Base-by-base conservation (phyloP, 805 yeast species). In the Metschnikowia kofuensis region DNA sequence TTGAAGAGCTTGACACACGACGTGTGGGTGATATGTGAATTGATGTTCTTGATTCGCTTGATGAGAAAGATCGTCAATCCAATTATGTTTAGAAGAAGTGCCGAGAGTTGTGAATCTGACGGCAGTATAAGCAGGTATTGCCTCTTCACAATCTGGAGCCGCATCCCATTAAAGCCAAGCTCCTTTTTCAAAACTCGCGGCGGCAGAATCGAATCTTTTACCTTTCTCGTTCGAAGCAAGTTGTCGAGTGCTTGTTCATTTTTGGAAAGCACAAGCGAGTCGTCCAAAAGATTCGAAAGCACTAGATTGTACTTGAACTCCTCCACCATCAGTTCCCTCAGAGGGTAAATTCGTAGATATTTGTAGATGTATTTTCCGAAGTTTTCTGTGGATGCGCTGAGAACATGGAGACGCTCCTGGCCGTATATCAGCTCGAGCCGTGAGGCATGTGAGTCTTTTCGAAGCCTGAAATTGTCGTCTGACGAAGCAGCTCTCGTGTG, bases 191-290 rank as follows among this genome's bases (percentile, higher is more conserved):
- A 32, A 15, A 35, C 26, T 1, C 30, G 14, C 13, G 48, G 14
- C 13, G 48, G 48, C 8, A 41, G 41, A 7, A 34, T 39, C 8
- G n/a, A 21, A 15, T 47, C 48, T 15, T 44, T 46, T n/a, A 45
- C 7, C 10, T 40, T 16, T 31, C 38, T 38, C 16, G 47, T 38
- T 31, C 42, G 45, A 4, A 51, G 38, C 26, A 64, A 45, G 38
- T 56, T 59, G 30, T 48, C 49, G 35, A 69, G 56, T 8, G 66
- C 59, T 52, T 68, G 74, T 35, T 74, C 76, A 44, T 70, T 72
- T 45, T 73, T 73, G 15, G 76, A 71, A n/a, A 72, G 56, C 26
- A 69, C 66, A 67, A 73, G 66, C 3, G 74, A 55, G 46, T 70
- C 74, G 48, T 74, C 76, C 37, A 74, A 52, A 12, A 74, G 57